These are phyloP conservation scores for Betula pendula DNA, from an alignment of 306 rosid genomes.

Conservation along the genomic window DNA sequence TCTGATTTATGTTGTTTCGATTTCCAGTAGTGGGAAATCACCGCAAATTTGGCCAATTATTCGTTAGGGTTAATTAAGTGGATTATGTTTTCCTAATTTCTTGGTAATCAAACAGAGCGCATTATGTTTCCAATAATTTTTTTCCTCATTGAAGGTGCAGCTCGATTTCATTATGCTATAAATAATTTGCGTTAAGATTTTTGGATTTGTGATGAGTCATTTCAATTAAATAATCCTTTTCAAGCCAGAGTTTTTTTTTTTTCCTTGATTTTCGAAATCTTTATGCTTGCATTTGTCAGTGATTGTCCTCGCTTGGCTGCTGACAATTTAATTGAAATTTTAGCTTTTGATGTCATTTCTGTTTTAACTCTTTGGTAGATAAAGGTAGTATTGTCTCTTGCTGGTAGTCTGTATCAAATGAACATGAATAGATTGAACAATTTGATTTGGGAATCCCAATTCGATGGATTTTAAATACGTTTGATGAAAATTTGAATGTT, in stretches of 20 bases:
- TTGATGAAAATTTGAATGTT: background rate
- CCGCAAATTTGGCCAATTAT: background rate
- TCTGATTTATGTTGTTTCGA: background rate
- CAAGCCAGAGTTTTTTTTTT: background rate
- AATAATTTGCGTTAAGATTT: background rate
- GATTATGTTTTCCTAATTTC: background rate
- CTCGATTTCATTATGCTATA: background rate
- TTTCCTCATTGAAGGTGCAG: background rate
- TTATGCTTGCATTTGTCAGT: too few relatives aligned
- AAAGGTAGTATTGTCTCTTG: background rate
- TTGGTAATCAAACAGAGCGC: background rate
- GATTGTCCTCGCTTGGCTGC: too few relatives aligned
- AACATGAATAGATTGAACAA: background rate
- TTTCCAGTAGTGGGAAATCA: background rate
- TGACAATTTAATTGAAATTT: background rate
- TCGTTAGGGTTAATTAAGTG: background rate
- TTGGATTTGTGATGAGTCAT: background rate
- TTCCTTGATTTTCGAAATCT: too few relatives aligned
- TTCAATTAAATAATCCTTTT: too few relatives aligned
- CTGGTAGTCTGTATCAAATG: background rate
- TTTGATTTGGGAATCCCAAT: background rate
- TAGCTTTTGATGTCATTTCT: background rate
- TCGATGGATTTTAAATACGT: background rate
- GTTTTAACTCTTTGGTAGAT: background rate
- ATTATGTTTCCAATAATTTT: background rate